Base-by-base conservation (phyloP, 1,284 basidiomycete species). In the Sporisorium sorghi region DNA sequence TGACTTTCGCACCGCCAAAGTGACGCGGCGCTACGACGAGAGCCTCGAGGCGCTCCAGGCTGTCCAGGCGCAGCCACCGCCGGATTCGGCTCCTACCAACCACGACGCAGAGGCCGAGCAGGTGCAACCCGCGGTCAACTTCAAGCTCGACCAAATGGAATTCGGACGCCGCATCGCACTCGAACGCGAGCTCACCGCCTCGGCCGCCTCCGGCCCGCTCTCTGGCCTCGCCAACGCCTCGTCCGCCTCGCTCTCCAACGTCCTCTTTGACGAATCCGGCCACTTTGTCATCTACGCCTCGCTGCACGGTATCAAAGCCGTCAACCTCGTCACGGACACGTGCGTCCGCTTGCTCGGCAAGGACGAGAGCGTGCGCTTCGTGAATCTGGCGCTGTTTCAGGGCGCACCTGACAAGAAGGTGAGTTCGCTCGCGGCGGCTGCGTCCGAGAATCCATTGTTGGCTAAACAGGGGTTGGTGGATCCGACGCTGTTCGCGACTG, bases 81-180 rank as follows among this genome's bases (percentile, higher is more conserved):
- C 64, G 7, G 53, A 37, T 5, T 12, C 44, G 32, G 26, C 46
- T 1, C 1, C 35, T 10, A 3, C 24, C 28, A 15, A 51, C 0
- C n/a, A 17, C 26, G 21, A 57, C 12, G 12, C 2, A n/a, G 30
- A 24, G 0, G 39, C 40, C 5, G 37, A 40, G 9, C 37, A 21
- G 11, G 7, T 46, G 17, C 52, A 53, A 23, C 51, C 35, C 0
- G 26, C 35, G 1, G 53, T 73, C 0, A 89, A 93, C 19, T 93
- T 92, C 86, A 91, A 90, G 81, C 90, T 99, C 11, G 97, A 99
- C 72, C 94, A 98, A 85, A 99, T 99, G 96, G 97, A 99, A 84
- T 98, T 99, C 82, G 96, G 97, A n/a, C 88, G 97, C 61, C 88
- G 97, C 11, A 87, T 99, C 50, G 97, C 97, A 1, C 87, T 91